A percentile compares a stretch with the other conserved stretches of the same genome.
These are phyloP conservation scores for Phlebopus sp. DNA, from an alignment of 1,284 basidiomycete species.

Conservation along the genomic window DNA sequence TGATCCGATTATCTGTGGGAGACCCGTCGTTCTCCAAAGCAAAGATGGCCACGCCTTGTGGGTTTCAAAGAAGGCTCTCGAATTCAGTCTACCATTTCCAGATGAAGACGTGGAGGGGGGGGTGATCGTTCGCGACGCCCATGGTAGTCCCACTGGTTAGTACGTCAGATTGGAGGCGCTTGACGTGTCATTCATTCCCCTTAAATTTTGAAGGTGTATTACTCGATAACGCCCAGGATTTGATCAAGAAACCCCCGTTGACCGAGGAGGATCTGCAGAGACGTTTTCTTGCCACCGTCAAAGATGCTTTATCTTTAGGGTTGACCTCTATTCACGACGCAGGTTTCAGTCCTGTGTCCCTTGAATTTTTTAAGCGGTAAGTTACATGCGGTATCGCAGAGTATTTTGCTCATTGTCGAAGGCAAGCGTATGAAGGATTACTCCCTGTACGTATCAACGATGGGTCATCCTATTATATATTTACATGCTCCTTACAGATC, in stretches of 20 bases:
- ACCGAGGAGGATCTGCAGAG: conserved; percentile 62
- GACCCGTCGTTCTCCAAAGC: conserved; percentile 73
- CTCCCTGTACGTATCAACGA: conserved; percentile 52
- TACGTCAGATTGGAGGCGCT: conserved; percentile 14
- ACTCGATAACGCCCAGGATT: conserved; percentile 69
- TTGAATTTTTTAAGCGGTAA: conserved; percentile 73
- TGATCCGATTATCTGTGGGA: conserved; percentile 63
- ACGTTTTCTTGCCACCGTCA: conserved; percentile 62
- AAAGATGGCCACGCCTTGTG: conserved; percentile 91
- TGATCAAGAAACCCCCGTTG: conserved; percentile 60
- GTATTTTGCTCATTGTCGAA: conserved; percentile 4
- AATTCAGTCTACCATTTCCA: conserved; percentile 59
- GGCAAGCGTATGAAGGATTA: conserved; percentile 56
- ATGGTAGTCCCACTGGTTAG: conserved; percentile 73
- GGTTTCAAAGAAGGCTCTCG: conserved; percentile 68
- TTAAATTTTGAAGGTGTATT: conserved; percentile 50
- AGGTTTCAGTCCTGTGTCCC: conserved; percentile 63
- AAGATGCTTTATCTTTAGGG: conserved; percentile 68
- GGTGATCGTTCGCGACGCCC: conserved; percentile 66
- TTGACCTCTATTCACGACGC: conserved; percentile 86
- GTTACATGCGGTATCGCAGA: conserved; percentile 8
- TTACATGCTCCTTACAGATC: conserved; percentile 40
- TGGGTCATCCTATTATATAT: background rate
- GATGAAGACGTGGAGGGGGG: conserved; percentile 70
- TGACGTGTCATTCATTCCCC: background rate